Evolutionary conservation across 192 early-diverging fungal genomes (phyloP).

Genomic region (Entomortierella parvispora): DNA sequence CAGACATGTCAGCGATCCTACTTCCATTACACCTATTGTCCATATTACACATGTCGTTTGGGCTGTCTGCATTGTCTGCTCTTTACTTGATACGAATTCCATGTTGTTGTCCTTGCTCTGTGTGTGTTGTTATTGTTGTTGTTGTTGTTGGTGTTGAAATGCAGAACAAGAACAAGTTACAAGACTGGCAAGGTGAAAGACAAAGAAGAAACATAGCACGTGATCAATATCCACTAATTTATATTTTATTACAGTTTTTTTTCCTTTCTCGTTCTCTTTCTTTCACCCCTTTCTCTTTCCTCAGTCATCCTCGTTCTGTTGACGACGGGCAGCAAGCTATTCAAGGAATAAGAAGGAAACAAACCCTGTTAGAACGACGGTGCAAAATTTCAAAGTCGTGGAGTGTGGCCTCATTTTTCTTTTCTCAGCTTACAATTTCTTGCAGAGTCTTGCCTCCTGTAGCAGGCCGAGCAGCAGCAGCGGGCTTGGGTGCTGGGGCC

Average conservation of each 20-base stretch:
- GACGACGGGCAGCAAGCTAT: constrained; percentile 29
- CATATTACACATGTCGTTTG: too few relatives aligned
- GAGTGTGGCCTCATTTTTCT: too few relatives aligned
- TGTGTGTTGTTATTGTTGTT: background rate
- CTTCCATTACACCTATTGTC: too few relatives aligned
- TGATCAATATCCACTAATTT: too few relatives aligned
- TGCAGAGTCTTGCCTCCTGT: constrained; percentile 45
- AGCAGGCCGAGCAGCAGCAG: constrained; percentile 32
- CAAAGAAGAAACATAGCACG: too few relatives aligned
- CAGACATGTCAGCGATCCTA: too few relatives aligned
- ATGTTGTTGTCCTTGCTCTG: background rate
- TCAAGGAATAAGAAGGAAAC: background rate
- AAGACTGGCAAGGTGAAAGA: too few relatives aligned
- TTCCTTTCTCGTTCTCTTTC: background rate
- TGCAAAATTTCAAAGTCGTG: too few relatives aligned
- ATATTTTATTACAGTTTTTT: background rate
- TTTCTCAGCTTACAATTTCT: constrained; percentile 52
- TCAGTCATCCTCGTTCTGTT: constrained; percentile 20
- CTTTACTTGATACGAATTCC: constrained; percentile 30
- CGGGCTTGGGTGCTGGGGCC: constrained; percentile 35
- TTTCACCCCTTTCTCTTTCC: background rate
- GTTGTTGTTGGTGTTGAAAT: too few relatives aligned
- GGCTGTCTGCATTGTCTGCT: too few relatives aligned
- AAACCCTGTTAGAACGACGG: background rate
- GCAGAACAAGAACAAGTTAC: too few relatives aligned